These are phyloP conservation scores for Tetrapisispora arboricola DNA, from an alignment of 805 yeast species.

Conservation along the genomic window DNA sequence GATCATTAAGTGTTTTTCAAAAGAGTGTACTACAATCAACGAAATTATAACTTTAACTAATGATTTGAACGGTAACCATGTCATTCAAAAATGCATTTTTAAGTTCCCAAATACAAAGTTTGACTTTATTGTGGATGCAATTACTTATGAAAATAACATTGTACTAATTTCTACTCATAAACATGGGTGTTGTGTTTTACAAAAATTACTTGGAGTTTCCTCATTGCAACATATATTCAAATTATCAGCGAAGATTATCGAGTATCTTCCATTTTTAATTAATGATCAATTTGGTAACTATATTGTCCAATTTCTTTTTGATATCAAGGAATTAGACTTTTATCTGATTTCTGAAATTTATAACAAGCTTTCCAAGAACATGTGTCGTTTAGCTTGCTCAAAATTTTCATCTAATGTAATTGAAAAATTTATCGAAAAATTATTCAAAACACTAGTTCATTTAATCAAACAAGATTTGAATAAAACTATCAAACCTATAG, in stretches of 20 bases:
- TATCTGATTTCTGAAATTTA: constrained; percentile 34
- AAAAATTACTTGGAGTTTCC: constrained; percentile 61
- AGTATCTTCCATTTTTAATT: constrained; percentile 47
- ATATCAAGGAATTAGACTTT: constrained; percentile 41
- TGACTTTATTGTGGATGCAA: constrained; percentile 63
- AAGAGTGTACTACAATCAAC: constrained; percentile 31
- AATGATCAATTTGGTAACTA: constrained; percentile 81
- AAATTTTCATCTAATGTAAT: constrained; percentile 94
- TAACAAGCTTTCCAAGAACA: constrained; percentile 27
- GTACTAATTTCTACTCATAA: constrained; percentile 66
- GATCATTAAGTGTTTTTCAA: constrained; percentile 39
- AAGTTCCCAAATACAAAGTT: constrained; percentile 55
- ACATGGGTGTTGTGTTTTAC: constrained; percentile 79
- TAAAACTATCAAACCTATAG: constrained; percentile 7
- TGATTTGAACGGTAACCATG: constrained; percentile 76
- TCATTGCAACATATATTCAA: constrained; percentile 42
- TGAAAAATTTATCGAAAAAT: constrained; percentile 71
- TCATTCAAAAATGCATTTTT: constrained; percentile 66
- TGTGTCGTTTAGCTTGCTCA: constrained; percentile 55
- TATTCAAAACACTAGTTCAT: constrained; percentile 16
- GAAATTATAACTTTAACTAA: constrained; percentile 61
- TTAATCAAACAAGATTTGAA: neutral
- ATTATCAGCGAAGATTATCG: constrained; percentile 45
- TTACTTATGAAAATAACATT: constrained; percentile 43
- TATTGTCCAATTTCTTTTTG: constrained; percentile 68